Conservation (phyloP, 805 yeast genomes). For the Myxozyma neotropica region DNA sequence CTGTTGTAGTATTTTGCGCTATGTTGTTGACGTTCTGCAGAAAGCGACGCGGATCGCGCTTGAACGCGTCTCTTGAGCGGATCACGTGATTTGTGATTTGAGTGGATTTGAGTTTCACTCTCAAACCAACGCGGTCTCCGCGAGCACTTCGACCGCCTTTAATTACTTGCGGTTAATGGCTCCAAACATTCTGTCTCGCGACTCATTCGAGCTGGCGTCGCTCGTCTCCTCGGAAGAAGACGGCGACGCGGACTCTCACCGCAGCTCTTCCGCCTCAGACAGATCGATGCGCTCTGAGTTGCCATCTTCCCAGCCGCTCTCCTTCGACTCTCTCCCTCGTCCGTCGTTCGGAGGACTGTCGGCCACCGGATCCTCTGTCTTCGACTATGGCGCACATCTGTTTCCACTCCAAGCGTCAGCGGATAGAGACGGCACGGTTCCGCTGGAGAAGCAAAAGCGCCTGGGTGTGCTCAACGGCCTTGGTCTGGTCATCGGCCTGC, state of each 20-base stretch:
- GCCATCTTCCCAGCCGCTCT: not conserved
- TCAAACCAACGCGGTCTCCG: too few species aligned
- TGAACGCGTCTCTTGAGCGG: slow-evolving; percentile 6
- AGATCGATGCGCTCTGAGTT: slow-evolving; percentile 1
- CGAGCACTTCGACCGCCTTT: too few species aligned
- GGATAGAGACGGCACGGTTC: slow-evolving; percentile 31
- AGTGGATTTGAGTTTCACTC: too few species aligned
- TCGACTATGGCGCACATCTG: slow-evolving; percentile 39
- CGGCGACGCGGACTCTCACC: not conserved
- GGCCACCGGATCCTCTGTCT: slow-evolving; percentile 13
- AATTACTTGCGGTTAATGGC: not conserved
- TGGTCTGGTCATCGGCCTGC: slow-evolving; percentile 47
- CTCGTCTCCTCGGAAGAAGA: slow-evolving; percentile 39
- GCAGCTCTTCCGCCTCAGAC: not conserved
- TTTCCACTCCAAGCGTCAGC: slow-evolving; percentile 37
- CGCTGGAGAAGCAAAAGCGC: slow-evolving; percentile 38
- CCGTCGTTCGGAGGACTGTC: slow-evolving; percentile 16
- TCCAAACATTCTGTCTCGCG: slow-evolving; percentile 27
- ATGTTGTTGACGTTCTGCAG: not conserved
- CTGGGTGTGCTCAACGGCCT: slow-evolving; percentile 41
- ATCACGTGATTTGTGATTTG: slow-evolving; percentile 6
- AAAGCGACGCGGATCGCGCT: not conserved
- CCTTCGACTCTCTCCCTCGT: slow-evolving; percentile 10
- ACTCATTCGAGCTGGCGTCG: slow-evolving; percentile 43
- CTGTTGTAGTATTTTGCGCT: not conserved